Base-by-base conservation (phyloP, 164 flowering plant genomes). In the Pachysandra terminalis region DNA sequence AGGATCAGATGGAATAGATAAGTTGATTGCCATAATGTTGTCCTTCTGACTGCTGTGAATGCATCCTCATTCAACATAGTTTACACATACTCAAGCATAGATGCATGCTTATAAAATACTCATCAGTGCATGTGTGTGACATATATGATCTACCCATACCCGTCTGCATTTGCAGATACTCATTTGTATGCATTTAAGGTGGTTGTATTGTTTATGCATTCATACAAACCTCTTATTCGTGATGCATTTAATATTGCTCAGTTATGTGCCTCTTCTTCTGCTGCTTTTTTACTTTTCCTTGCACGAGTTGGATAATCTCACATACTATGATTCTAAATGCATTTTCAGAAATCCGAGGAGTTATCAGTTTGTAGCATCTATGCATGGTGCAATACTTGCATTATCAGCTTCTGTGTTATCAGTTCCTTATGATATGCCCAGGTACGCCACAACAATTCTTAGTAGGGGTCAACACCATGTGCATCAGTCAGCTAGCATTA, bases 381-480 rank as follows among this genome's bases (percentile, higher is more conserved):
- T 78, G 35, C 99, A 95, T 80, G 99, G 99, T 62, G 82, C 85
- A 55, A 91, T 95, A 69, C 92, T 95, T 74, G 97, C 97, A 73
- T 82, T 95, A 84, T 90, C 85, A 63, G 99, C 99, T 75, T 89
- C 88, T 62, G 94, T 90, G 21, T 73, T 95, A 59, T 95, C 99
- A 45, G 94, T 91, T 64, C 97, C 99, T 45, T 92, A 95, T 74
- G 99, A 95, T 73, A 95, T 95, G 90, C 96, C 99, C 69, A 90
- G 99, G 99, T 95, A 67, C 68, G 58, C 19, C 8, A 40, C 16
- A 12, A 40, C n/a, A 58, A 16, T 26, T 0, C 5, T 16, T 14
- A 26, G 37, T 26, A 58, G 37, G 26, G 61, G 35, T 2, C 5
- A 23, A 21, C 21, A 24, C 9, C 21, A 21, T 55, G 58, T n/a